Conservation (phyloP, 1,284 basidiomycete genomes). For the Dichomitus squalens region DNA sequence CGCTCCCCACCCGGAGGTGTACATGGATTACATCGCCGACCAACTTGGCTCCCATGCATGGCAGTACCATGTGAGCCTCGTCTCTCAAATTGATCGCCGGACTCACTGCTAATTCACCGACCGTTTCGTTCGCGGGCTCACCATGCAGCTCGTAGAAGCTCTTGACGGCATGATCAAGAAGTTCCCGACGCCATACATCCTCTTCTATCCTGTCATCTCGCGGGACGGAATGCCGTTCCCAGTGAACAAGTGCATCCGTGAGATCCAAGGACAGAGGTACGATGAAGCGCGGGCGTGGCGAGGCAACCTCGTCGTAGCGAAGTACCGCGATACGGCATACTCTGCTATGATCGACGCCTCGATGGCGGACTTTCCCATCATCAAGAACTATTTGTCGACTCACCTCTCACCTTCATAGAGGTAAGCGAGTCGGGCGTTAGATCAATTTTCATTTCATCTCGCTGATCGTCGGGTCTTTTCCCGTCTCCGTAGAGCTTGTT, state of each 20-base stretch:
- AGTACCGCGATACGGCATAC: conserved; percentile 71
- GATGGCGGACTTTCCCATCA: conserved; percentile 79
- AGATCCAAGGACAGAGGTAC: conserved; percentile 66
- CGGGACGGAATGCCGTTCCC: conserved; percentile 80
- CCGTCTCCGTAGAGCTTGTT: background rate
- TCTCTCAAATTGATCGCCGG: conserved; percentile 20
- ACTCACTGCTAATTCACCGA: conserved; percentile 20
- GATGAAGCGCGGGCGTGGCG: conserved; percentile 70
- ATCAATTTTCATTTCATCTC: conserved; percentile 1
- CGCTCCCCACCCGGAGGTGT: conserved; percentile 78
- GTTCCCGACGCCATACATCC: conserved; percentile 74
- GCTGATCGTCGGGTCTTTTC: background rate
- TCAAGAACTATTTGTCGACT: conserved; percentile 75
- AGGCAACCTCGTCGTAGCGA: conserved; percentile 75
- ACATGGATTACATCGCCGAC: conserved; percentile 84
- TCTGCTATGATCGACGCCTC: conserved; percentile 68
- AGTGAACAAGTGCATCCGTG: conserved; percentile 69
- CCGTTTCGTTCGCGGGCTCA: conserved; percentile 1
- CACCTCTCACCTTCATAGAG: conserved; percentile 48
- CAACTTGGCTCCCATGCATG: conserved; percentile 65
- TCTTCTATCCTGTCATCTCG: conserved; percentile 74
- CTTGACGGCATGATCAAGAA: conserved; percentile 78
- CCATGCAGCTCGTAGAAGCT: conserved; percentile 64
- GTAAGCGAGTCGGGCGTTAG: background rate
- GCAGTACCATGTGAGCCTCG: conserved; percentile 63